Percentiles rank a stretch among this genome's conserved stretches.
These are phyloP conservation scores for Leccinum solheimii DNA, from an alignment of 1,284 basidiomycete genomes.

Conservation along the genomic window DNA sequence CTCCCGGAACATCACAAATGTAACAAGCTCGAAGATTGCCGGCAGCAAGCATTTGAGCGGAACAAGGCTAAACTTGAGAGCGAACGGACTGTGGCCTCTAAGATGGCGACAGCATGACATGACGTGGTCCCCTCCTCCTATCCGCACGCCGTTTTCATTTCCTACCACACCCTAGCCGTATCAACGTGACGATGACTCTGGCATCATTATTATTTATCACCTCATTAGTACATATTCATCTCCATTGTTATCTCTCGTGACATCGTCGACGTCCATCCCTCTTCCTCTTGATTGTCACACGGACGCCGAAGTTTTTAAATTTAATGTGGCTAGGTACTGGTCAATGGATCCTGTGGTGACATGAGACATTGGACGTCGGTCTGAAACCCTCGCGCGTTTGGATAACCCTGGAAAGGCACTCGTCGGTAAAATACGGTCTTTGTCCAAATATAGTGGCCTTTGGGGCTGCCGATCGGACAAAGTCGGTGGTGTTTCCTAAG, in stretches of 20 bases:
- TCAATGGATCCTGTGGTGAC: conserved; percentile 21
- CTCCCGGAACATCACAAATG: conserved; percentile 82
- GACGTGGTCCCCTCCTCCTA: conserved; percentile 6
- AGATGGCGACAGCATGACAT: conserved; percentile 75
- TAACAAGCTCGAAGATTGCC: conserved; percentile 75
- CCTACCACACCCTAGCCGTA: conserved; percentile 12
- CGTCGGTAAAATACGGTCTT: background rate
- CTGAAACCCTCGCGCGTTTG: background rate
- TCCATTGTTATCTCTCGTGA: conserved; percentile 13
- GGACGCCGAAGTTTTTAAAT: conserved; percentile 10
- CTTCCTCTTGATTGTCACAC: conserved; percentile 16
- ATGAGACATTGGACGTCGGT: conserved; percentile 1
- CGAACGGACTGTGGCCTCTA: conserved; percentile 81
- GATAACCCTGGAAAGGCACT: background rate
- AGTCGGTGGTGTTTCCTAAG: background rate
- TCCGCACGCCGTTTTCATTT: background rate
- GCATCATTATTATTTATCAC: conserved; percentile 33
- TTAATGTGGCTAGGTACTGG: conserved; percentile 18
- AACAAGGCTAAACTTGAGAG: conserved; percentile 85
- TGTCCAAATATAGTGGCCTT: background rate
- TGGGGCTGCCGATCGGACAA: background rate
- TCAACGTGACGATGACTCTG: conserved; percentile 29
- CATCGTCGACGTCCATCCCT: conserved; percentile 3
- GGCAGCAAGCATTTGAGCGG: conserved; percentile 80
- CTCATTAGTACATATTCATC: conserved; percentile 23